A percentile compares a stretch with the other conserved stretches of the same genome.
These are phyloP conservation scores for Arachnopeziza araneosa DNA, from an alignment of 2,329 filamentous ascomycete species.

Conservation along the genomic window DNA sequence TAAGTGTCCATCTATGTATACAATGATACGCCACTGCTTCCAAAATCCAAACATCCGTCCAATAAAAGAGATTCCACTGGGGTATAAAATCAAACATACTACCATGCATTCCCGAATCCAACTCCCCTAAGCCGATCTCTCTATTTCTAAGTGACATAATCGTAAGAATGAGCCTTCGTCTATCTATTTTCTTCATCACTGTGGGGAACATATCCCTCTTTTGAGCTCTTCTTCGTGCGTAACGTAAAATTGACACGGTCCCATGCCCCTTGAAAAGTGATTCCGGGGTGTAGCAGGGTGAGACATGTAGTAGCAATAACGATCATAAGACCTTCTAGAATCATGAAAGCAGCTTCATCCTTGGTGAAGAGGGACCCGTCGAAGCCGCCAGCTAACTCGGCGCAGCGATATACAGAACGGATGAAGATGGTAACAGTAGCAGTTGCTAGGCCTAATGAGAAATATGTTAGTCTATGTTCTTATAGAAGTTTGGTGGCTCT, in stretches of 20 bases:
- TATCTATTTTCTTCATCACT: slow-evolving; percentile 1
- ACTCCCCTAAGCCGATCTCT: not conserved
- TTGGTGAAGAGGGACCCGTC: slow-evolving; percentile 43
- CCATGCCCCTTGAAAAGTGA: slow-evolving; percentile 18
- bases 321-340: slow-evolving; percentile 39
- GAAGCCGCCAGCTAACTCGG: slow-evolving; percentile 53
- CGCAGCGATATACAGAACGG: slow-evolving; percentile 52
- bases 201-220: not conserved
- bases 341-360: slow-evolving; percentile 41
- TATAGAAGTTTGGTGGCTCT: not conserved
- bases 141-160: not conserved
- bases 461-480: not conserved
- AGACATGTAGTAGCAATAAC: slow-evolving; percentile 27
- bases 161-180: not conserved
- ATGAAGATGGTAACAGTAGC: slow-evolving; percentile 51
- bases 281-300: slow-evolving; percentile 31
- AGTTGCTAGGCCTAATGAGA: slow-evolving; percentile 32
- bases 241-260: slow-evolving; percentile 14
- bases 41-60: no score
- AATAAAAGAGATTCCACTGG: no score
- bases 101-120: not conserved
- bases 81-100: no score
- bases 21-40: no score
- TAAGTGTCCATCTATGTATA: no score
- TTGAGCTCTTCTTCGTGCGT: not conserved